Evolutionary conservation across 139 green algal genomes (phyloP).

Genomic region (Volvox reticuliferus): DNA sequence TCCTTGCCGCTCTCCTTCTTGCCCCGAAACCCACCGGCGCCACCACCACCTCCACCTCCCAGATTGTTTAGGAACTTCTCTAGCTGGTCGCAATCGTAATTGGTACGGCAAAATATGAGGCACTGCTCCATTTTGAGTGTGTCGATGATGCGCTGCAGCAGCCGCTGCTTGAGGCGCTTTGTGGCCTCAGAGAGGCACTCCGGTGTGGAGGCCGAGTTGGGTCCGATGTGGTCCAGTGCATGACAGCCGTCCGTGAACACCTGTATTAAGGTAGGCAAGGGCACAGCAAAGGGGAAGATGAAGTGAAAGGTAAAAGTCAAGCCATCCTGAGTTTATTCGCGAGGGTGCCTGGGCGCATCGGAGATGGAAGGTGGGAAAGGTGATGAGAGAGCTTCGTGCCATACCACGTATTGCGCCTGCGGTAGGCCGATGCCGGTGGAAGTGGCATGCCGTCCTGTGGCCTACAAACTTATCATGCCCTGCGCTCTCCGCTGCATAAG

Average conservation of each 20-base stretch:
- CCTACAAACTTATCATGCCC: no score
- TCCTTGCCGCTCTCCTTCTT: constrained; percentile 74
- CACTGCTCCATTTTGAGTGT: constrained; percentile 33
- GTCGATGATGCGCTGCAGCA: constrained; percentile 80
- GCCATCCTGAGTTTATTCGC: no score
- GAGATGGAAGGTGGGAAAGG: no score
- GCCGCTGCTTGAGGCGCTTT: constrained; percentile 85
- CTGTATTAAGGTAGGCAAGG: background rate
- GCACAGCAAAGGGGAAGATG: no score
- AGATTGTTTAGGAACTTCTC: constrained; percentile 79
- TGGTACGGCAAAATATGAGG: constrained; percentile 72
- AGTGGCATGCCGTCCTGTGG: no score
- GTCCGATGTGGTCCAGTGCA: constrained; percentile 63
- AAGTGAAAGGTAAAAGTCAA: no score
- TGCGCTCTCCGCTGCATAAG: no score
- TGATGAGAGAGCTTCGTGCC: no score
- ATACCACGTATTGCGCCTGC: no score
- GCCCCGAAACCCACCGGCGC: constrained; percentile 50
- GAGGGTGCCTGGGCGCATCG: no score
- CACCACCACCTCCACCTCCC: constrained; percentile 20
- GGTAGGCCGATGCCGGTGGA: no score
- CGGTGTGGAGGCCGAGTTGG: constrained; percentile 45
- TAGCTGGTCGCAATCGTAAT: constrained; percentile 87
- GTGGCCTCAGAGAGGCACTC: constrained; percentile 74
- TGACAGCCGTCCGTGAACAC: constrained; percentile 81